Base-by-base conservation (phyloP, 768 basidiomycete species). In the Suillus subalutaceus region DNA sequence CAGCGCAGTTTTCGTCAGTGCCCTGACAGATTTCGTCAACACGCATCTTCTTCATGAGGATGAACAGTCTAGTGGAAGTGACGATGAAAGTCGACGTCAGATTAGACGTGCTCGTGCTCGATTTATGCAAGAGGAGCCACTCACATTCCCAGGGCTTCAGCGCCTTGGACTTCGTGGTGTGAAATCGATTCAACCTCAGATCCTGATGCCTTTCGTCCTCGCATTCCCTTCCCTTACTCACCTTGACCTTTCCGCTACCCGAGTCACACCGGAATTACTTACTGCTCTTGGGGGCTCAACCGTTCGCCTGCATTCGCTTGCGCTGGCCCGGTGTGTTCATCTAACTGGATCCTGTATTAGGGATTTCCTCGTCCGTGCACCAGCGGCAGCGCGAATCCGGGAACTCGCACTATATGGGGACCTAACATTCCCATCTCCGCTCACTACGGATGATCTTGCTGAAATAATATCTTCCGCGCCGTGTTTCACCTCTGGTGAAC, bases 361-460 rank as follows among this genome's bases (percentile, higher is more conserved):
- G 58, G 77, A 85, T 32, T 90, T 97, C 79, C 81, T 97, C 61
- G 75, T 92, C 52, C 78, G 86, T 35, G 89, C 92, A 2, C 86
- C 86, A 0, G 89, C 87, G 6, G 86, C 90, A 3, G 75, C 77
- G 41, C 81, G 83, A 50, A 80, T 96, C 62, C 82, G 79, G 43
- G 93, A 99, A 73, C 83, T 99, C 40, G 93, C 92, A 65, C 84
- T 99, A 6, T 97, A 93, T 72, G 95, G 94, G 35, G 96, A 97
- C 73, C 84, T 83, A 77, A 94, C 95, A 0, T 95, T 91, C 78
- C 81, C 87, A 0, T 91, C 89, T 20, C 88, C 92, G 3, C 81
- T 98, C 40, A 83, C 85, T 8, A 80, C 79, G 62, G 83, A 85
- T 40, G 89, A 97, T 62, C 82, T 99, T 18, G 68, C 73, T 20